These are phyloP conservation scores for Dictyostelium firmibasis DNA, from an alignment of 78 protist species.

Conservation along the genomic window DNA sequence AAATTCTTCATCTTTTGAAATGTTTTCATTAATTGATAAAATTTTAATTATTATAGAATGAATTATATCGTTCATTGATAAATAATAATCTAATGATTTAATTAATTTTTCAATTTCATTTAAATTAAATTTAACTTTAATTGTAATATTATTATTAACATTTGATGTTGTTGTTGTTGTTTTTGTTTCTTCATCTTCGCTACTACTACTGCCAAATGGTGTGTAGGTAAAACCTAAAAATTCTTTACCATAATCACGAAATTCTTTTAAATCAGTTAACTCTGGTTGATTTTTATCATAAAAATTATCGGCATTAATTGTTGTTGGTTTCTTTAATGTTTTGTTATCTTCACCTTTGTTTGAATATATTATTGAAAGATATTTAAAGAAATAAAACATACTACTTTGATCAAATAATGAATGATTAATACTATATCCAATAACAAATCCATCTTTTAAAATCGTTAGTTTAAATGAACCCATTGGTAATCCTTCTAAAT, in stretches of 20 bases:
- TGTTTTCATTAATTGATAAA: background rate
- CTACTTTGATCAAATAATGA: conserved; percentile 7
- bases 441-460: background rate
- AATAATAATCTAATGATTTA: background rate
- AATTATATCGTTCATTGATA: conserved; percentile 19
- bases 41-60: background rate
- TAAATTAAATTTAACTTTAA: background rate
- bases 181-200: background rate
- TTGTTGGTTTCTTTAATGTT: background rate
- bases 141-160: background rate
- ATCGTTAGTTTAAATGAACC: background rate
- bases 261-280: background rate
- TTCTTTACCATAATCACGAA: background rate
- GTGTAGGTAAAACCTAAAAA: background rate
- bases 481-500: background rate
- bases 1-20: background rate
- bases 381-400: conserved; percentile 6
- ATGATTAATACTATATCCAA: conserved; percentile 21
- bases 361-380: conserved; percentile 7
- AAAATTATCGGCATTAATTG: background rate
- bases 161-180: background rate
- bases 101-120: background rate
- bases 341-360: background rate
- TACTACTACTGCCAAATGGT: background rate
- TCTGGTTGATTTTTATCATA: background rate